Evolutionary conservation across 1,284 basidiomycete species (phyloP), one percentile per base, ranked within the genome.

Genomic region (Amylostereum chailletii): DNA sequence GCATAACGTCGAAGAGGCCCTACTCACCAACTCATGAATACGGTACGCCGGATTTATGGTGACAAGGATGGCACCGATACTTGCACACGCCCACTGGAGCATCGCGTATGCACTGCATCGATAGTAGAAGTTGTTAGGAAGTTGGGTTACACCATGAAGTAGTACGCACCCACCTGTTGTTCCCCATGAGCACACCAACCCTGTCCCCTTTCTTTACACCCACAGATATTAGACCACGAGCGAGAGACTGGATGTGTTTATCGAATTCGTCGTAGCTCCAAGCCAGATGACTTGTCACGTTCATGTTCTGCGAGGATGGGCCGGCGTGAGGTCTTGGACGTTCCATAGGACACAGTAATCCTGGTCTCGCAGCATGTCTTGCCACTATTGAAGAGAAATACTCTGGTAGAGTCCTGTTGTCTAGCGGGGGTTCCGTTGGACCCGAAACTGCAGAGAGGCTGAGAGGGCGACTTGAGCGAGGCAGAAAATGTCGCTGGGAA

Each of bases 31-130:
- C 61, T 92, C 90, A 39, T 76, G 70, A 2, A 81, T 62, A 31
- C 81, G 77, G 61, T 90, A 92, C 0, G 90, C 86, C 5, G 89
- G 90, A 58, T 92, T 92, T 42, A 92, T 71, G 2, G 88, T 90
- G 8, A 88, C 86, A 31, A 91, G 65, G 42, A 91, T 81, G 5
- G 86, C 87, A 26, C 90, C 90, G 44, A 90, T 75, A 49, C 78
- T 78, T 30, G 88, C 85, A 55, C 82, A 85, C 5, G 89, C 89
- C 88, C 89, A 90, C 59, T 92, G 90, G 34, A 91, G 64, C 65
- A 79, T 73, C 1, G 85, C 88, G 62, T 92, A 92, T 10, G 85
- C 74, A 57, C 87, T 90, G 7, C 11, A 40, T 34, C 33, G 37
- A 1, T 19, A 19, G 45, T 48, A 48, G 32, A 56, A 48, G 32